Evolutionary conservation across 805 yeast genomes (phyloP).

Genomic region (Saturnispora hagleri): DNA sequence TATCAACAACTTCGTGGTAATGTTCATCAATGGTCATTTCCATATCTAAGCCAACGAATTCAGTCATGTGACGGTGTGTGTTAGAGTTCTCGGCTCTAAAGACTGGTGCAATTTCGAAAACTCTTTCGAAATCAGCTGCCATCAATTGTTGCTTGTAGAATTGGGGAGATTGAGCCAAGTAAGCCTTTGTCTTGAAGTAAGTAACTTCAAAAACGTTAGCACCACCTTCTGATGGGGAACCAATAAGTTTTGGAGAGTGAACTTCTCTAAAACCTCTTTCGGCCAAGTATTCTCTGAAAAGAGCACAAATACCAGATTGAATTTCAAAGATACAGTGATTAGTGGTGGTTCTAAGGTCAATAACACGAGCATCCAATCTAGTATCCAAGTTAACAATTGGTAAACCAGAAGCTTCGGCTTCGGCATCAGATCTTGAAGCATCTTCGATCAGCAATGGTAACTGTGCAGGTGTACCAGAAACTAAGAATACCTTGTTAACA

Average conservation of each 20-base stretch:
- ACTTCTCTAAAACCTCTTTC: conserved; percentile 72
- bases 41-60: conserved; percentile 92
- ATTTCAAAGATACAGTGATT: conserved; percentile 96
- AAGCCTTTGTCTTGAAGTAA: conserved; percentile 89
- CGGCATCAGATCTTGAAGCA: conserved; percentile 90
- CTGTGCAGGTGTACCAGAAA: conserved; percentile 84
- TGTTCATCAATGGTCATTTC: conserved; percentile 99
- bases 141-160: conserved; percentile 95
- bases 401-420: conserved; percentile 82
- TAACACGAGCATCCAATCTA: conserved; percentile 87
- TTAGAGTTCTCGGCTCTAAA: conserved; percentile 99
- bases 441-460: conserved; percentile 94
- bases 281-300: conserved; percentile 82
- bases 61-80: conserved; percentile 99
- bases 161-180: conserved; percentile 96
- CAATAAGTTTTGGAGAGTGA: conserved; percentile 93
- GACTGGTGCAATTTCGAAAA: conserved; percentile 94
- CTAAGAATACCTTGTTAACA: conserved; percentile 61
- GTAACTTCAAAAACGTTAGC: conserved; percentile 90
- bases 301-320: conserved; percentile 77
- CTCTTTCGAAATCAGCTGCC: conserved; percentile 95
- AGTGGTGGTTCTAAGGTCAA: conserved; percentile 92
- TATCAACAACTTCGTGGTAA: conserved; percentile 78
- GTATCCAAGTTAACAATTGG: conserved; percentile 96
- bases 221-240: conserved; percentile 97